phyloP scores from a whole-genome alignment of 2,329 filamentous ascomycete genomes.

The Nothomitra cinnamomea region DNA sequence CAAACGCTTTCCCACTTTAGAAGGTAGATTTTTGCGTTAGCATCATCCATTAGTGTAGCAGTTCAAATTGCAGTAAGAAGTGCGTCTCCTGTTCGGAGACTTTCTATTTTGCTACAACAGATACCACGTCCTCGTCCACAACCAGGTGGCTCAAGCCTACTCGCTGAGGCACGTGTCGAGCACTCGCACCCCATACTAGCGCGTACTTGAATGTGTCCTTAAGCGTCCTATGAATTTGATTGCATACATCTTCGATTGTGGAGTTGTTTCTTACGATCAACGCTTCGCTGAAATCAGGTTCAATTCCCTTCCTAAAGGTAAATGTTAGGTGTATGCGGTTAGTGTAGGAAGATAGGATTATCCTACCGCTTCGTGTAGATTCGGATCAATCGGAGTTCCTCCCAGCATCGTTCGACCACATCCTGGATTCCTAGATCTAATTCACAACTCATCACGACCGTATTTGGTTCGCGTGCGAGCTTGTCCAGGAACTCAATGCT shows the following conservation, averaged over 20 bases:
- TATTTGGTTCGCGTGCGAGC: constrained; percentile 81
- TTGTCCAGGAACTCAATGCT: constrained; percentile 86
- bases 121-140: constrained; percentile 49
- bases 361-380: constrained; percentile 69
- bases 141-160: constrained; percentile 76
- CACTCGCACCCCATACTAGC: constrained; percentile 92
- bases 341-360: neutral
- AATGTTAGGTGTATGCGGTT: neutral
- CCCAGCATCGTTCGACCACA: constrained; percentile 89
- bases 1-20: neutral
- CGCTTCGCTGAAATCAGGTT: constrained; percentile 79
- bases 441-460: constrained; percentile 95
- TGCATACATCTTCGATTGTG: constrained; percentile 92
- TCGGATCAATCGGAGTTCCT: constrained; percentile 74
- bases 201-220: constrained; percentile 99
- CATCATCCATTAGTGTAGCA: neutral
- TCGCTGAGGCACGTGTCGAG: constrained; percentile 82
- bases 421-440: constrained; percentile 84
- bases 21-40: neutral
- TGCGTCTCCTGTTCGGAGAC: neutral
- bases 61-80: neutral
- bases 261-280: constrained; percentile 80
- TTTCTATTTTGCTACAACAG: constrained; percentile 36
- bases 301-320: constrained; percentile 54
- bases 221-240: constrained; percentile 78